phyloP scores from a whole-genome alignment of 148 eudicot species.

The Chenopodium berlandieri region DNA sequence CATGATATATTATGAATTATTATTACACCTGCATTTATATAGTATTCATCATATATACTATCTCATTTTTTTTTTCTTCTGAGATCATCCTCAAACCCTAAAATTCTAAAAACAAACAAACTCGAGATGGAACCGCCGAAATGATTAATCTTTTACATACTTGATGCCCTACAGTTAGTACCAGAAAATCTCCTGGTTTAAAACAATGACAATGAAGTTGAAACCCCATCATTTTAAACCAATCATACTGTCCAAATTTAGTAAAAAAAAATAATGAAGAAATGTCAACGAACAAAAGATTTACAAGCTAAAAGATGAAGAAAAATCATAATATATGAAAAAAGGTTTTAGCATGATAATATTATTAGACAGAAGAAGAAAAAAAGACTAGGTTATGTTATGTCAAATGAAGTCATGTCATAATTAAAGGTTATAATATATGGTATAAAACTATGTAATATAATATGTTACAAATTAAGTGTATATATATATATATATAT shows the following conservation, averaged over 20 bases:
- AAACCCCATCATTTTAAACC: conserved; percentile 6
- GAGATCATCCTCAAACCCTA: too few species aligned
- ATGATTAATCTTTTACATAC: conserved; percentile 18
- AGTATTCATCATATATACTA: neutral
- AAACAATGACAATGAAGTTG: conserved; percentile 5
- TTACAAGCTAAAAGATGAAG: neutral
- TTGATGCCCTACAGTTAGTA: conserved; percentile 17
- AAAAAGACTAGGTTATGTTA: conserved; percentile 20
- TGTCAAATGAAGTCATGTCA: conserved; percentile 10
- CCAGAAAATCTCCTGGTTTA: conserved; percentile 5
- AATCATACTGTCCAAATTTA: conserved; percentile 27
- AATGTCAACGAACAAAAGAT: conserved; percentile 28
- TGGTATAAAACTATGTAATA: too few species aligned
- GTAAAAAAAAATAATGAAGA: conserved; percentile 4
- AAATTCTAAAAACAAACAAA: too few species aligned
- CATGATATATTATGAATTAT: conserved; percentile 26
- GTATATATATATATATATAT: too few species aligned
- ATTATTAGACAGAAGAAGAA: neutral
- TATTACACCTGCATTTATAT: conserved; percentile 21
- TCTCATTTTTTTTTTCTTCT: neutral
- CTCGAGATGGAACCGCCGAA: too few species aligned
- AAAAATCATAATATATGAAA: neutral
- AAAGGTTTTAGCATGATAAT: conserved; percentile 22
- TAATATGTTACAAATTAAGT: neutral
- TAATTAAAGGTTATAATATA: neutral